Conservation (phyloP, 2,329 filamentous ascomycete species). For the Diaporthe sp. region DNA sequence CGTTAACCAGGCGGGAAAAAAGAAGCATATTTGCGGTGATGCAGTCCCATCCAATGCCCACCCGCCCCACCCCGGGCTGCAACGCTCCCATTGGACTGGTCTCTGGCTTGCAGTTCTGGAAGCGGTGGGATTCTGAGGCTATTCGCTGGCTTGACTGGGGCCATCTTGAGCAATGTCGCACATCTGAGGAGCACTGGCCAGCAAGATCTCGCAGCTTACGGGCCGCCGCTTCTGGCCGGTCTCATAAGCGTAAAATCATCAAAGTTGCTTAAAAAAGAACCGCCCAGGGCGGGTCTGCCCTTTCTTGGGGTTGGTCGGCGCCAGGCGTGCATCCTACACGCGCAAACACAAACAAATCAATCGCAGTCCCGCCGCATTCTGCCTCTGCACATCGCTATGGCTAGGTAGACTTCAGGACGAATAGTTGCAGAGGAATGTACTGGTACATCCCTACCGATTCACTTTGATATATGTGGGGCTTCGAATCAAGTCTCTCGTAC, state of each 20-base stretch:
- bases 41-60: slow-evolving; percentile 24
- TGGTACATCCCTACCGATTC: slow-evolving; percentile 20
- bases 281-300: slow-evolving; percentile 19
- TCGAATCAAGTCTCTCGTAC: not conserved
- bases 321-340: slow-evolving; percentile 26
- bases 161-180: slow-evolving; percentile 34
- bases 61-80: slow-evolving; percentile 29
- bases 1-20: slow-evolving; percentile 35
- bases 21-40: slow-evolving; percentile 23
- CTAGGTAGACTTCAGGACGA: not conserved
- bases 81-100: slow-evolving; percentile 35
- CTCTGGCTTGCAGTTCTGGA: slow-evolving; percentile 35
- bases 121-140: slow-evolving; percentile 14
- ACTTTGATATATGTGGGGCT: slow-evolving; percentile 31
- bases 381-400: not conserved
- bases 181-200: slow-evolving; percentile 39
- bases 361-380: slow-evolving; percentile 1
- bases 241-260: slow-evolving; percentile 36
- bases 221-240: slow-evolving; percentile 36
- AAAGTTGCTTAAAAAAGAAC: slow-evolving; percentile 39
- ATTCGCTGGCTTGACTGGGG: slow-evolving; percentile 36
- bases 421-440: slow-evolving; percentile 8
- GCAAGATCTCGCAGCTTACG: slow-evolving; percentile 38
- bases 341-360: slow-evolving; percentile 8
- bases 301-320: slow-evolving; percentile 23